These are phyloP conservation scores for Camellia sinensis DNA, from an alignment of 148 eudicot genomes.

Conservation along the genomic window DNA sequence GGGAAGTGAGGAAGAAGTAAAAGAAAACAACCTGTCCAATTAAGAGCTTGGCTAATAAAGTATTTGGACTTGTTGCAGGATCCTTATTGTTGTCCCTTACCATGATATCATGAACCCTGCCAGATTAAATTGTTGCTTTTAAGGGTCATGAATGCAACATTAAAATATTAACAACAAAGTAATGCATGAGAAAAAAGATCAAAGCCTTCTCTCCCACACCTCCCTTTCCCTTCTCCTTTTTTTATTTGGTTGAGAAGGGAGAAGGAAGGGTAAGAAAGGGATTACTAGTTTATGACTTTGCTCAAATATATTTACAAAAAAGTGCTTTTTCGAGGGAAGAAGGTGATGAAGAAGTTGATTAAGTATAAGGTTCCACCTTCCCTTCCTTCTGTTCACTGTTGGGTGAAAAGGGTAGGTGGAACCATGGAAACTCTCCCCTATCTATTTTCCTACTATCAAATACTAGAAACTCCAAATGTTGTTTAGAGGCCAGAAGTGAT, in stretches of 20 bases:
- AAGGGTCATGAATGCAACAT: not conserved
- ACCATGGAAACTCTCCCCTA: too few species aligned
- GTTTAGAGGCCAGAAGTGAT: too few species aligned
- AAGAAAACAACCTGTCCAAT: slow-evolving; percentile 47
- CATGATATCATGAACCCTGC: slow-evolving; percentile 83
- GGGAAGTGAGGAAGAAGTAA: not conserved
- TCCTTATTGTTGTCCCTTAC: slow-evolving; percentile 70
- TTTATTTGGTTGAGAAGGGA: too few species aligned
- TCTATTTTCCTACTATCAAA: too few species aligned
- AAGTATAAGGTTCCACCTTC: not conserved
- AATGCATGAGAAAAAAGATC: too few species aligned
- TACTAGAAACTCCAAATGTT: too few species aligned
- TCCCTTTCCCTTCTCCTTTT: not conserved
- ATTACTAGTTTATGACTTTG: too few species aligned
- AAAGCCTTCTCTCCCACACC: not conserved
- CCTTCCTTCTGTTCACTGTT: not conserved
- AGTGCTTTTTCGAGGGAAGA: not conserved
- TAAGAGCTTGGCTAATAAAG: too few species aligned
- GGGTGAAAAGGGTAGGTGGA: not conserved
- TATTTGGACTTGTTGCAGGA: slow-evolving; percentile 40
- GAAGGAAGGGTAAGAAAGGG: too few species aligned
- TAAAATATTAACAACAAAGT: too few species aligned
- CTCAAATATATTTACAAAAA: not conserved
- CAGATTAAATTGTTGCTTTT: not conserved
- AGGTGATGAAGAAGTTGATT: not conserved